Base-by-base conservation (phyloP, 768 basidiomycete genomes). In the Termitomyces bulborhizus region DNA sequence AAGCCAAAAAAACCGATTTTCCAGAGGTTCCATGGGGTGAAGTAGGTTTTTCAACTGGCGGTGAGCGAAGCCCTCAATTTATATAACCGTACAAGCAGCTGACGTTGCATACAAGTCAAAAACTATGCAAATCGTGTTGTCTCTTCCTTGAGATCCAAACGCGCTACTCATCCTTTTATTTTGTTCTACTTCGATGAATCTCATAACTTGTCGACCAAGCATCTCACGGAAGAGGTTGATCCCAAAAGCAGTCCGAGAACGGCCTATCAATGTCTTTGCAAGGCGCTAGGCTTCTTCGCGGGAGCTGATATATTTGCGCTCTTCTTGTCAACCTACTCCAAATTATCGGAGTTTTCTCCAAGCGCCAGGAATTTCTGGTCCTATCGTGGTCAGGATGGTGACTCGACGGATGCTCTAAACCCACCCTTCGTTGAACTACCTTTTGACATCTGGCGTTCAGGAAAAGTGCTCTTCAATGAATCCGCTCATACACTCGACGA, bases 241-340 rank as follows among this genome's bases (percentile, higher is more conserved):
- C 3, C 42, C 6, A 16, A 3, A 4, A 5, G 13, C 11, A 18
- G n/a, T 4, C 37, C 27, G 8, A 18, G 24, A 21, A 55, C 49
- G 3, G 55, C 49, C 1, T 56, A 56, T 29, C 55, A 56, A 36
- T 48, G 46, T 16, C 49, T 56, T 29, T 56, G 55, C 27, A 51
- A 56, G 31, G 43, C 27, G 6, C 21, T 51, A 11, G 31, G 18
- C 21, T 43, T 15, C 36, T 51, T 51, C 16, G 13, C 3, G 9
- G 15, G 16, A 11, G n/a, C 26, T 3, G 6, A 21, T 31, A 16
- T 47, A 15, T 44, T 56, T 18, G 32, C 32, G 0, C 8, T 56
- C 21, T 56, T 43, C 11, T 6, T 56, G 13, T 56, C 55, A 2
- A 39, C 48, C 6, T 12, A 55, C 16, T 49, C 39, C 9, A 6